A percentile compares a stretch with the other conserved stretches of the same genome.
These are phyloP conservation scores for Raddia guianensis DNA, from an alignment of 176 grass and related monocot genomes.

Conservation along the genomic window DNA sequence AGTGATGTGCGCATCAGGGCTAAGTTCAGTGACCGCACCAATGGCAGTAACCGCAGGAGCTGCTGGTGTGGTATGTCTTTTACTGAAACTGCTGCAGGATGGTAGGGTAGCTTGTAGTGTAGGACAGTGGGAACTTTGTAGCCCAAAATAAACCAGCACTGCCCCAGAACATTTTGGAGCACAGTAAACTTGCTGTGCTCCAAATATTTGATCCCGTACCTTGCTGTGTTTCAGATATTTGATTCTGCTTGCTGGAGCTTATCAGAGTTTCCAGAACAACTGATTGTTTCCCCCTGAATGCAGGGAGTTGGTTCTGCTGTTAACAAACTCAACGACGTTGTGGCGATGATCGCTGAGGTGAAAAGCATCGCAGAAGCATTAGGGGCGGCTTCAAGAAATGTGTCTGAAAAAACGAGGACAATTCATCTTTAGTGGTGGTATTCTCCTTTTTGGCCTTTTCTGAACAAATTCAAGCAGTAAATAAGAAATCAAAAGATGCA, in stretches of 20 bases:
- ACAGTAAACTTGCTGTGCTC: neutral
- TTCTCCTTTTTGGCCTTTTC: neutral
- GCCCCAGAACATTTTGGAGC: neutral
- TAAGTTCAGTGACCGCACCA: conserved; percentile 89
- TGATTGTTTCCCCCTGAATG: conserved; percentile 14
- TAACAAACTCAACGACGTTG: conserved; percentile 74
- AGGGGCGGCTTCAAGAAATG: conserved; percentile 34
- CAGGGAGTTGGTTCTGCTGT: conserved; percentile 80
- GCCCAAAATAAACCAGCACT: neutral
- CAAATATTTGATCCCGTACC: neutral
- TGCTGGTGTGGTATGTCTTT: conserved; percentile 68
- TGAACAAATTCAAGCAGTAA: conserved; percentile 15
- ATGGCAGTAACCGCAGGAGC: conserved; percentile 91
- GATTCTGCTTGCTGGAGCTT: neutral
- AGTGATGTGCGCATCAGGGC: conserved; percentile 90
- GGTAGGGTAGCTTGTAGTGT: neutral
- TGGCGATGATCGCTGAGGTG: conserved; percentile 86
- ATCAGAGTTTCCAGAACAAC: neutral
- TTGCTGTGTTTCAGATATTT: neutral
- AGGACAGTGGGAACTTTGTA: neutral
- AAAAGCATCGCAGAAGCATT: conserved; percentile 69
- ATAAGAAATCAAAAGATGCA: conserved; percentile 3
- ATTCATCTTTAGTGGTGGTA: conserved; percentile 37
- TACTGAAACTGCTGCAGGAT: neutral
- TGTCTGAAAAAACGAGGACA: conserved; percentile 47